Evolutionary conservation across 1,284 basidiomycete species (phyloP).

Genomic region (Trichosporon sp.): DNA sequence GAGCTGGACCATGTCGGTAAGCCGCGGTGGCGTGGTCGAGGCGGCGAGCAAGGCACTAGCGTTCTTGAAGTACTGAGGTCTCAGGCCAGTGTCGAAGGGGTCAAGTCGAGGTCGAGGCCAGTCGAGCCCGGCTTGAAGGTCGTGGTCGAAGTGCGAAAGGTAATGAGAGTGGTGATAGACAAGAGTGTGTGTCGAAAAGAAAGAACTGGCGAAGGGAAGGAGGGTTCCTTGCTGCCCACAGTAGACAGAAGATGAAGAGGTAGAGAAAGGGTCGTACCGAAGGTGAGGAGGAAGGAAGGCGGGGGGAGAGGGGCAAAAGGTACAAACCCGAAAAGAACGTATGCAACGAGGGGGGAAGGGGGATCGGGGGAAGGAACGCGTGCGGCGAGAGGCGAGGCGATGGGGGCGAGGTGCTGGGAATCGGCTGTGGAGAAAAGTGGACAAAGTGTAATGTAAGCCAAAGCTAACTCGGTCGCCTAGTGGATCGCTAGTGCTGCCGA

Average conservation of each 20-base stretch:
- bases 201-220: neutral
- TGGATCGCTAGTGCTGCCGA: neutral
- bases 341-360: neutral
- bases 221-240: neutral
- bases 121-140: conserved; percentile 1
- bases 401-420: neutral
- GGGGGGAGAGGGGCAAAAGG: neutral
- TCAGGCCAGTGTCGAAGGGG: neutral
- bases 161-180: neutral
- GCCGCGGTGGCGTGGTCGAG: neutral
- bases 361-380: neutral
- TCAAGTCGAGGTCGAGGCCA: neutral
- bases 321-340: neutral
- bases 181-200: neutral
- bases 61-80: neutral
- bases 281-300: neutral
- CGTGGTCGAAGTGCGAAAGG: conserved; percentile 6
- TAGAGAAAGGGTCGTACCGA: neutral
- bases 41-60: neutral
- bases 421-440: neutral
- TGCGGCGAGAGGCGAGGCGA: neutral
- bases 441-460: neutral
- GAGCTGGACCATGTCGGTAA: neutral
- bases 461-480: neutral
- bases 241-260: neutral